Conservation (phyloP, 257 asterid genomes). For the Forsythia viridissima region DNA sequence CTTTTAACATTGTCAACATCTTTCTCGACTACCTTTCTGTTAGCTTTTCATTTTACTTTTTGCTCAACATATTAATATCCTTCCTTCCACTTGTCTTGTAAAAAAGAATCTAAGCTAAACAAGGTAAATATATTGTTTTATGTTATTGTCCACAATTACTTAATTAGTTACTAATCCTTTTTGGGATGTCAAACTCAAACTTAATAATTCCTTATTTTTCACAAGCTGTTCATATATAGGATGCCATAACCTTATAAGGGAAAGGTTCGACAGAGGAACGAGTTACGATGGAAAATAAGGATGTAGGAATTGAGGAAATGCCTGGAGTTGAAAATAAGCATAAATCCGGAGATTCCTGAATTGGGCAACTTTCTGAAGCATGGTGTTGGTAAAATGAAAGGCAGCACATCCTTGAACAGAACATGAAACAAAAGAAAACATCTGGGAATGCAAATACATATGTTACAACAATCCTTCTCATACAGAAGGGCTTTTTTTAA, state of each 20-base stretch:
- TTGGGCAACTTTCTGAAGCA: not conserved
- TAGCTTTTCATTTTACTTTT: no score
- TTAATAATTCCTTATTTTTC: not conserved
- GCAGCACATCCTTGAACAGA: not conserved
- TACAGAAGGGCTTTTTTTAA: not conserved
- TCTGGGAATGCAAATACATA: not conserved
- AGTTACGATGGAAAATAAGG: no score
- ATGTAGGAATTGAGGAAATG: no score
- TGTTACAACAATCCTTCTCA: not conserved
- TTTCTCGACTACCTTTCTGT: no score
- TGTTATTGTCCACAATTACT: not conserved
- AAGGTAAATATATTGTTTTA: not conserved
- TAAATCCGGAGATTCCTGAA: not conserved
- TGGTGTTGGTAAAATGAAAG: no score
- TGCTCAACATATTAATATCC: no score
- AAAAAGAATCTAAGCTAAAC: not conserved
- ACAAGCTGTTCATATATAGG: not conserved
- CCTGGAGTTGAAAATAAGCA: not conserved
- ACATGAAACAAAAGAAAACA: not conserved
- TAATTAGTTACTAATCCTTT: not conserved
- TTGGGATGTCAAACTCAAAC: not conserved
- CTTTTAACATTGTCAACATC: no score
- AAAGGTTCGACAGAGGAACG: no score
- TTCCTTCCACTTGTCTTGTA: no score
- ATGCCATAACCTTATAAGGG: not conserved